These are phyloP conservation scores for Claviceps sp. DNA, from an alignment of 2,329 filamentous ascomycete genomes.

Conservation along the genomic window DNA sequence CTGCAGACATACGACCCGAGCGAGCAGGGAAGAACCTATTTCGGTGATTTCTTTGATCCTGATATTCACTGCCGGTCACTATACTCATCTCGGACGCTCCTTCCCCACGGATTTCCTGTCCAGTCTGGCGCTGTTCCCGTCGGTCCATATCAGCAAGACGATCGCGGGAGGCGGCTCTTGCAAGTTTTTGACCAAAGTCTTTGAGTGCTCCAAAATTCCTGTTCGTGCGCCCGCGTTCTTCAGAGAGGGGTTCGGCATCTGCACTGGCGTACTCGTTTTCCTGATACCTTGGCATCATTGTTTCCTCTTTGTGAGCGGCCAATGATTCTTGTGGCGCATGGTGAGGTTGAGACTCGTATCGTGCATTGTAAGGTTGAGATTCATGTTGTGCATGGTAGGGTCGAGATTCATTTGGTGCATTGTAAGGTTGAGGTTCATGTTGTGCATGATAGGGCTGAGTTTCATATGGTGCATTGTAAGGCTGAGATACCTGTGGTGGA, in stretches of 20 bases:
- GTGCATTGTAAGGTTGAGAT: slow-evolving; percentile 5
- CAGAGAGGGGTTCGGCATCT: slow-evolving; percentile 20
- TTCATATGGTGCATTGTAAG: no score
- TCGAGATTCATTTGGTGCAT: no score
- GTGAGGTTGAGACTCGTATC: slow-evolving; percentile 8
- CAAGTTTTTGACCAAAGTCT: slow-evolving; percentile 33
- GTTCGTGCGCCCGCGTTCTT: slow-evolving; percentile 23
- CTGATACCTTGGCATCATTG: slow-evolving; percentile 26
- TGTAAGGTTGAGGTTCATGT: no score
- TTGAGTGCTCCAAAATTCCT: slow-evolving; percentile 36
- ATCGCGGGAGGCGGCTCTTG: slow-evolving; percentile 19
- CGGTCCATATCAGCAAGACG: slow-evolving; percentile 17
- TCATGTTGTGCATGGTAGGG: neutral
- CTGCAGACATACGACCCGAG: slow-evolving; percentile 12
- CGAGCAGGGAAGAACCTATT: slow-evolving; percentile 25
- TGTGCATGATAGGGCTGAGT: no score
- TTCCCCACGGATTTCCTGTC: slow-evolving; percentile 19
- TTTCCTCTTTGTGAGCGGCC: slow-evolving; percentile 9
- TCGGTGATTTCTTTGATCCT: slow-evolving; percentile 23
- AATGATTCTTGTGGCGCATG: slow-evolving; percentile 8
- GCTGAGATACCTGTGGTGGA: no score
- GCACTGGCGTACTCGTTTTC: slow-evolving; percentile 25
- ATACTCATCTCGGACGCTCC: slow-evolving; percentile 29
- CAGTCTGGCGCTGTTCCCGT: neutral
- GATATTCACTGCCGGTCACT: slow-evolving; percentile 21